A percentile compares a stretch with the other conserved stretches of the same genome.
Conservation (phyloP, 1,139 yeast species). For the Pichia sp. region DNA sequence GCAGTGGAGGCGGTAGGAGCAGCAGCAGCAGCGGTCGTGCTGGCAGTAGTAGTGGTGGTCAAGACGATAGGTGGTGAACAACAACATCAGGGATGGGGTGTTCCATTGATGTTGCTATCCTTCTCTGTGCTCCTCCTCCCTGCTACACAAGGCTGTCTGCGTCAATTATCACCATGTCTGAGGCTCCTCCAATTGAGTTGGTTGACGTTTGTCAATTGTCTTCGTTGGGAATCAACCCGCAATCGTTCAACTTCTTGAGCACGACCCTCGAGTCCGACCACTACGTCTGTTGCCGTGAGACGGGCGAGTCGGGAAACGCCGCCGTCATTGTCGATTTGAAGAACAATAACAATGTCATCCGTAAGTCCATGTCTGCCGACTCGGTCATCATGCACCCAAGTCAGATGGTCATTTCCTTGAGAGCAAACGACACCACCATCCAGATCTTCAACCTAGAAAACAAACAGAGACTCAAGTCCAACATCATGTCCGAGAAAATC, state of each 20-base stretch:
- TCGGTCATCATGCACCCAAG: conserved; percentile 95
- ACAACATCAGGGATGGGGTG: neutral
- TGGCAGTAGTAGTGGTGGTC: no score
- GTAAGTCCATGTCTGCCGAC: conserved; percentile 96
- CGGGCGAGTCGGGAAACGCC: conserved; percentile 68
- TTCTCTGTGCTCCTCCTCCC: neutral
- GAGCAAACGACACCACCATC: conserved; percentile 94
- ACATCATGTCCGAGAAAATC: conserved; percentile 82
- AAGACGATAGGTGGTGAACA: neutral
- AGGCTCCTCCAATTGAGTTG: conserved; percentile 76
- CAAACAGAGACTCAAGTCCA: conserved; percentile 85
- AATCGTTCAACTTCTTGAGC: conserved; percentile 85
- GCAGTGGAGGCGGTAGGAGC: no score
- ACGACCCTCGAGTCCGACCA: conserved; percentile 92
- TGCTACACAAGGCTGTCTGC: neutral
- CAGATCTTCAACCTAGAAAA: conserved; percentile 89
- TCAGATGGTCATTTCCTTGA: conserved; percentile 81
- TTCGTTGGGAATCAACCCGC: conserved; percentile 74
- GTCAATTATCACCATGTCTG: conserved; percentile 24
- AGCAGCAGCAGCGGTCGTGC: no score
- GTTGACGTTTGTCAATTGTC: conserved; percentile 90
- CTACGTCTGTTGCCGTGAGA: conserved; percentile 85
- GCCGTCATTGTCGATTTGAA: conserved; percentile 89
- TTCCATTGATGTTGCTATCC: neutral
- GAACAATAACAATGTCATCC: conserved; percentile 67